Evolutionary conservation across 495 filamentous ascomycete species (phyloP).

Genomic region (Schizothecium vesticola): DNA sequence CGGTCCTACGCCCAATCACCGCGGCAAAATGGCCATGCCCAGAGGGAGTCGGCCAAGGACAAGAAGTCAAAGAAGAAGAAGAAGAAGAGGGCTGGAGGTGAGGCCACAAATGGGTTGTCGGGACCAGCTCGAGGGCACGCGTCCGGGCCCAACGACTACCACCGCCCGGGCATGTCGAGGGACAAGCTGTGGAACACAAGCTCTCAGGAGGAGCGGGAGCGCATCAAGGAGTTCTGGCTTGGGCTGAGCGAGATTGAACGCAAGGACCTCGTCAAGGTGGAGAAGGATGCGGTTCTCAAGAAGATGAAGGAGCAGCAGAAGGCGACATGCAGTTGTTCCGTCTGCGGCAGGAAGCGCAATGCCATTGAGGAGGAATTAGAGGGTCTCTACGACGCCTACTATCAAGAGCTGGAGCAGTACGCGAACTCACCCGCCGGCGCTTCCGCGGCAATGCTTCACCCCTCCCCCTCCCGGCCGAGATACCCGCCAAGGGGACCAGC

Average conservation of each 20-base stretch:
- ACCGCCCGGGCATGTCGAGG: conserved; percentile 50
- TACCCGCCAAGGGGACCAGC: background rate
- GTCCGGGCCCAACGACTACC: conserved; percentile 16
- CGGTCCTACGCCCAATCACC: background rate
- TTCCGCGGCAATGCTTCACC: background rate
- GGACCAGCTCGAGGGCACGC: conserved; percentile 10
- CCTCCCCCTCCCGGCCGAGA: background rate
- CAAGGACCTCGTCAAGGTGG: conserved; percentile 90
- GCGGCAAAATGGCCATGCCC: conserved; percentile 15
- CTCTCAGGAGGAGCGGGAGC: conserved; percentile 84
- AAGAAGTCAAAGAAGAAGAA: conserved; percentile 62
- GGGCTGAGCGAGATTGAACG: conserved; percentile 92
- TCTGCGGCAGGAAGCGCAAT: conserved; percentile 92
- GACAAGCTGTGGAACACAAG: conserved; percentile 98
- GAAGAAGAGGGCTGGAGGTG: conserved; percentile 14
- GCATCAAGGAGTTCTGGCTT: conserved; percentile 98
- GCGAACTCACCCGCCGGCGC: conserved; percentile 50
- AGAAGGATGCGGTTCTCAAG: conserved; percentile 94
- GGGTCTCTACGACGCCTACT: conserved; percentile 98
- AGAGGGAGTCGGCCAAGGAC: conserved; percentile 23
- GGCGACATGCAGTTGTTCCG: conserved; percentile 96
- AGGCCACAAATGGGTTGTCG: conserved; percentile 14
- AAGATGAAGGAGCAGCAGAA: conserved; percentile 99
- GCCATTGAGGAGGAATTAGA: conserved; percentile 98
- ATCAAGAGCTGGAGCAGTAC: conserved; percentile 95